phyloP scores from a whole-genome alignment of 495 filamentous ascomycete species.

The Friedmanniomyces simplex region DNA sequence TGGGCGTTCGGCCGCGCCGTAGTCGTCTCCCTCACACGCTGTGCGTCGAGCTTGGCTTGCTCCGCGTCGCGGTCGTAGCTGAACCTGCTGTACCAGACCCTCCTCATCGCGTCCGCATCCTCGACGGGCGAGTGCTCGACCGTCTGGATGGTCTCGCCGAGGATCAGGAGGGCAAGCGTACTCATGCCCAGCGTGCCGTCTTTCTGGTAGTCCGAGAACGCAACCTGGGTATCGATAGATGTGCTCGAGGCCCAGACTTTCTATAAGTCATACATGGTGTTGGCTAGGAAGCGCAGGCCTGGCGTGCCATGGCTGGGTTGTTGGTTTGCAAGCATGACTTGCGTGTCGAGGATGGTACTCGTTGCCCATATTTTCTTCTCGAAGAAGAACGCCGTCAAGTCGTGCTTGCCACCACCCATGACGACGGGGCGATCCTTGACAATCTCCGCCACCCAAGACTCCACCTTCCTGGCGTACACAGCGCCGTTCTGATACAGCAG shows the following conservation, averaged over 20 bases:
- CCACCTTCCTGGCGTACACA: background rate
- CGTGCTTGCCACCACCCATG: constrained; percentile 6
- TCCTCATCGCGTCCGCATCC: background rate
- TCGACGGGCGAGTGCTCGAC: background rate
- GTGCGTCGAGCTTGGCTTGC: background rate
- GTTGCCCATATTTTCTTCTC: background rate
- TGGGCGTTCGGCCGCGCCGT: too few species aligned
- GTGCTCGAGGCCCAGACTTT: too few species aligned
- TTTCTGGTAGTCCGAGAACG: too few species aligned
- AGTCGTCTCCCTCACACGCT: too few species aligned
- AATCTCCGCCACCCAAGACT: background rate
- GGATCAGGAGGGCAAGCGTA: background rate
- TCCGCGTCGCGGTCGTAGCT: constrained; percentile 1
- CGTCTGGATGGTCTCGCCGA: background rate
- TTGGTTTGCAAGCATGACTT: background rate
- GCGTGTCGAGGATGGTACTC: background rate
- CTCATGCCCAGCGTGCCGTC: background rate
- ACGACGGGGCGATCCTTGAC: constrained; percentile 5
- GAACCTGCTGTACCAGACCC: background rate
- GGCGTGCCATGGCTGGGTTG: too few species aligned
- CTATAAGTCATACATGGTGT: too few species aligned
- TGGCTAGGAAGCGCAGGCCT: too few species aligned
- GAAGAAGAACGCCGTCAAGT: constrained; percentile 1
- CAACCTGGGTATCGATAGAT: too few species aligned
- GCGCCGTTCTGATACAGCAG: constrained; percentile 7